These are phyloP conservation scores for Kazachstania taianensis DNA, from an alignment of 805 yeast genomes.

Conservation along the genomic window DNA sequence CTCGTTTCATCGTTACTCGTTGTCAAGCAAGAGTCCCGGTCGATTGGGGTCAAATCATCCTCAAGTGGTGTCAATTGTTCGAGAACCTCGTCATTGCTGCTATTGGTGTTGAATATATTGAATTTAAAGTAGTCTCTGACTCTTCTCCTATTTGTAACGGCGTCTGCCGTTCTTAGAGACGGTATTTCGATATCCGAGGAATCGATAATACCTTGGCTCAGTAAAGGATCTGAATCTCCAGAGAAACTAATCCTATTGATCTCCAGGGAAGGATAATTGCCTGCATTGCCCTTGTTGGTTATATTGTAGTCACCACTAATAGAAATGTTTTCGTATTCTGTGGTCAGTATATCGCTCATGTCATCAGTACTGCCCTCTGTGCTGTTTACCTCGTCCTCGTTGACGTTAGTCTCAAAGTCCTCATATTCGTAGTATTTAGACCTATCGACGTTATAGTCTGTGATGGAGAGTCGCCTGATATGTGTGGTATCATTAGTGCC, in stretches of 20 bases:
- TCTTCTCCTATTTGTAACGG: slow-evolving; percentile 11
- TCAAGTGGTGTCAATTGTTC: neutral
- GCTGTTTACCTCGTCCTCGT: neutral
- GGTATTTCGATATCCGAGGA: slow-evolving; percentile 1
- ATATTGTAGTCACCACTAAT: too few species aligned
- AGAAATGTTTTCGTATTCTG: neutral
- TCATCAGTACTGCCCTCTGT: neutral
- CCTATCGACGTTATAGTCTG: slow-evolving; percentile 21
- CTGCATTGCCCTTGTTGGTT: neutral
- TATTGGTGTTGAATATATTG: slow-evolving; percentile 14
- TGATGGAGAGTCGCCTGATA: slow-evolving; percentile 17
- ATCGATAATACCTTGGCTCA: slow-evolving; percentile 2
- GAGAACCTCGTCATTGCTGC: slow-evolving; percentile 3
- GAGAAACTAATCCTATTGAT: neutral
- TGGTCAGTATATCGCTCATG: neutral
- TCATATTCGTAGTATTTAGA: slow-evolving; percentile 26
- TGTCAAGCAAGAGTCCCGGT: too few species aligned
- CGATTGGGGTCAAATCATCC: neutral
- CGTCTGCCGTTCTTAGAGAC: neutral
- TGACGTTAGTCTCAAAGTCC: slow-evolving; percentile 12
- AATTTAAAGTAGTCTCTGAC: slow-evolving; percentile 23
- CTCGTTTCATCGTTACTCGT: too few species aligned
- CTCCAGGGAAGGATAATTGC: neutral
- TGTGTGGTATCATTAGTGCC: neutral
- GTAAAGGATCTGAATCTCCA: slow-evolving; percentile 1